These are phyloP conservation scores for Pleurotus pulmonarius DNA, from an alignment of 768 basidiomycete genomes.

Conservation along the genomic window DNA sequence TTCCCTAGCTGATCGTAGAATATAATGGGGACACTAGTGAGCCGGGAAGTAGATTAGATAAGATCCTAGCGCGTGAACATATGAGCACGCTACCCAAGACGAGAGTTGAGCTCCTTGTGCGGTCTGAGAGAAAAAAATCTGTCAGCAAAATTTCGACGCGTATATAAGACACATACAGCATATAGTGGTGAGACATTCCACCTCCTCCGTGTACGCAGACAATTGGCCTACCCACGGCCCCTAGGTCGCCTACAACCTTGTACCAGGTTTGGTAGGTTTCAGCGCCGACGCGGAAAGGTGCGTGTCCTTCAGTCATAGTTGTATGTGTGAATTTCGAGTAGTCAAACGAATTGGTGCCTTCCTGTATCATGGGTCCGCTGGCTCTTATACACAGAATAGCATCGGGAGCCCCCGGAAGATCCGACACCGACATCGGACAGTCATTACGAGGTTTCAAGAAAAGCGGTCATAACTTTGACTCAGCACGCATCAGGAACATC, in stretches of 20 bases:
- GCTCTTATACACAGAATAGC: too few species aligned
- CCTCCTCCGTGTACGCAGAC: constrained; percentile 48
- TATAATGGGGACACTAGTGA: constrained; percentile 27
- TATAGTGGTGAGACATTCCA: constrained; percentile 18
- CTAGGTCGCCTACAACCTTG: constrained; percentile 37
- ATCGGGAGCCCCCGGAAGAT: too few species aligned
- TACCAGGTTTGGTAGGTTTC: constrained; percentile 39
- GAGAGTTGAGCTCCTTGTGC: not conserved
- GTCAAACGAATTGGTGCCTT: too few species aligned
- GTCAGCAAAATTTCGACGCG: too few species aligned
- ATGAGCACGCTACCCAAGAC: not conserved
- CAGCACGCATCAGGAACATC: too few species aligned
- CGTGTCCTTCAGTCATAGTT: not conserved
- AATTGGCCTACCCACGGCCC: constrained; percentile 25
- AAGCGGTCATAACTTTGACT: too few species aligned
- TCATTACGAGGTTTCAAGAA: too few species aligned
- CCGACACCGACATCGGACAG: too few species aligned
- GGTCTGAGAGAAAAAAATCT: not conserved
- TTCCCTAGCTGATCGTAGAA: constrained; percentile 52
- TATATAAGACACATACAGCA: not conserved
- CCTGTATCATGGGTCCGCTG: too few species aligned
- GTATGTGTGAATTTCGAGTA: too few species aligned
- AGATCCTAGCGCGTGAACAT: not conserved
- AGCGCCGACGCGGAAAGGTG: constrained; percentile 3
- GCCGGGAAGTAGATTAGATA: not conserved